Conservation (phyloP, 257 asterid genomes). For the Phtheirospermum japonicum region DNA sequence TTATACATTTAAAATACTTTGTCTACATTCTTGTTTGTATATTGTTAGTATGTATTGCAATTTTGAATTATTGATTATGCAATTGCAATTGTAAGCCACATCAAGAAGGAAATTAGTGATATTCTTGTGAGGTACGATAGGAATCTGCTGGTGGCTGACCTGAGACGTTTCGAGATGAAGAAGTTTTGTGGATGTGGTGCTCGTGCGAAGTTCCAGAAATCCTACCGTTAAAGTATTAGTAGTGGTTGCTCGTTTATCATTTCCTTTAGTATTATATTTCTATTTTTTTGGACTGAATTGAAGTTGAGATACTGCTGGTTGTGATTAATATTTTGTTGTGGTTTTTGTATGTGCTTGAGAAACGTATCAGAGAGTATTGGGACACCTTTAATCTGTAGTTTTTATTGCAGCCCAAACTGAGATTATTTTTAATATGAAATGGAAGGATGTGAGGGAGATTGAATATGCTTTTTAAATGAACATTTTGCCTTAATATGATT, state of each 20-base stretch:
- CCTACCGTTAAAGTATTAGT: constrained; percentile 50
- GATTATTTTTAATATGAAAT: no score
- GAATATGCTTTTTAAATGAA: no score
- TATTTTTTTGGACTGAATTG: constrained; percentile 9
- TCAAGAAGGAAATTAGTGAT: constrained; percentile 87
- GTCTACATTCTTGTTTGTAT: no score
- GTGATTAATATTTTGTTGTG: constrained; percentile 11
- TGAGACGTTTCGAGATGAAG: constrained; percentile 84
- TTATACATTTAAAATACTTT: no score
- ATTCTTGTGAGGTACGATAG: constrained; percentile 64
- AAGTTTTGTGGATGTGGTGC: constrained; percentile 97
- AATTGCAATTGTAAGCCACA: no score
- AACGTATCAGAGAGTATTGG: constrained; percentile 14
- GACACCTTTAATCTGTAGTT: constrained; percentile 8
- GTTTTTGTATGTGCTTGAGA: neutral
- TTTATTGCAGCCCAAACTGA: no score
- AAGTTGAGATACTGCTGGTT: constrained; percentile 13
- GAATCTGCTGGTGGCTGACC: constrained; percentile 86
- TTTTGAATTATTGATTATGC: no score
- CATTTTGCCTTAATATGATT: no score
- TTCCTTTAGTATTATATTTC: neutral
- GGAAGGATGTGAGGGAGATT: no score
- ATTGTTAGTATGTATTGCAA: no score
- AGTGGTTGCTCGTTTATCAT: constrained; percentile 7
- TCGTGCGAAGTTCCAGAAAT: constrained; percentile 78